These are phyloP conservation scores for Tylopilus subfusipes DNA, from an alignment of 768 basidiomycete genomes.

Conservation along the genomic window DNA sequence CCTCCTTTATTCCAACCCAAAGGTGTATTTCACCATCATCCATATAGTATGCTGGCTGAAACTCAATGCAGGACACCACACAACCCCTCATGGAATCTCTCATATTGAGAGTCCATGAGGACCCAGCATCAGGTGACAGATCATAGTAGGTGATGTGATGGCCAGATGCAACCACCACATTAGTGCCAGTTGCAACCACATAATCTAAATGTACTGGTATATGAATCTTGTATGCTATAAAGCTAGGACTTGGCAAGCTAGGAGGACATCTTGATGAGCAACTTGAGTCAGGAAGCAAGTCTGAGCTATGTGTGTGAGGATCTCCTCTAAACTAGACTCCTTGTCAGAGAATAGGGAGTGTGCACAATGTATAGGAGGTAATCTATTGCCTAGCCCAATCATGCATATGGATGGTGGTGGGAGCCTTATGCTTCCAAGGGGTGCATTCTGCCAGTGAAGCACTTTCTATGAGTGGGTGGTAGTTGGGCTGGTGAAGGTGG, in stretches of 20 bases:
- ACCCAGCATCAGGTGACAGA: slow-evolving; percentile 44
- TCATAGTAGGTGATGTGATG: slow-evolving; percentile 66
- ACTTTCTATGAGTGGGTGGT: slow-evolving; percentile 15
- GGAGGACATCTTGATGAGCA: slow-evolving; percentile 58
- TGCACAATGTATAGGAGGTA: slow-evolving; percentile 58
- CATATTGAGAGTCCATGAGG: slow-evolving; percentile 52
- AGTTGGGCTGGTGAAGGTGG: slow-evolving; percentile 40
- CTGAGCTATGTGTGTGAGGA: slow-evolving; percentile 40
- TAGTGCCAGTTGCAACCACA: slow-evolving; percentile 55
- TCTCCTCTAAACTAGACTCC: slow-evolving; percentile 65
- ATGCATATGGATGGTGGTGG: slow-evolving; percentile 75
- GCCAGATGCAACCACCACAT: slow-evolving; percentile 52
- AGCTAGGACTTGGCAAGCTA: slow-evolving; percentile 28
- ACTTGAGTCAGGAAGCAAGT: slow-evolving; percentile 65
- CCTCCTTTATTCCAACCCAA: slow-evolving; percentile 92
- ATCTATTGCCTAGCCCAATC: slow-evolving; percentile 64
- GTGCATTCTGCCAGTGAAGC: slow-evolving; percentile 21
- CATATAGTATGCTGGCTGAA: slow-evolving; percentile 48
- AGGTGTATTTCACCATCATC: slow-evolving; percentile 57
- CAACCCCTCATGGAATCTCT: slow-evolving; percentile 64
- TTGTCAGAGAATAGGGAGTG: slow-evolving; percentile 44
- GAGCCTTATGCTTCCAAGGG: slow-evolving; percentile 35
- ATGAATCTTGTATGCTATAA: slow-evolving; percentile 48
- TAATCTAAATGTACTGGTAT: slow-evolving; percentile 52
- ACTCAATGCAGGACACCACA: slow-evolving; percentile 75